Conservation (phyloP, 140 eudicot species). For the Ambrosia hybrid region DNA sequence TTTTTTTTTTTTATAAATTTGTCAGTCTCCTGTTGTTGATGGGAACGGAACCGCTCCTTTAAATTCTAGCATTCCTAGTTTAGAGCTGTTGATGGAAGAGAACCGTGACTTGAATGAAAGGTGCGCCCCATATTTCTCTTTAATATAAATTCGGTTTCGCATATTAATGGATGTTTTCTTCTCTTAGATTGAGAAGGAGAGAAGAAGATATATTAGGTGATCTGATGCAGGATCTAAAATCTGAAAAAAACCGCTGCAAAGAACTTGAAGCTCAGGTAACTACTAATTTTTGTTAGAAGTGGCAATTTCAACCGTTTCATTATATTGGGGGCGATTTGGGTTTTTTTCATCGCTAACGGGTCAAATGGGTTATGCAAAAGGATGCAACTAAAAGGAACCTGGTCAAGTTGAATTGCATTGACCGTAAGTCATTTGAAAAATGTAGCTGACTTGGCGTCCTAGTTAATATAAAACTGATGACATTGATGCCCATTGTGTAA, state of each 20-base stretch:
- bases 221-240: constrained; percentile 47
- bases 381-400: no score
- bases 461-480: no score
- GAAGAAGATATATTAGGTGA: constrained; percentile 59
- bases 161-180: neutral
- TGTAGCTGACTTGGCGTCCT: no score
- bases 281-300: neutral
- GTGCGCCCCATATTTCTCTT: constrained; percentile 30
- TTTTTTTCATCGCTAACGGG: neutral
- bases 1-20: neutral
- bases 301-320: no score
- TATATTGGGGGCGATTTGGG: no score
- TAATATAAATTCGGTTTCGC: constrained; percentile 4
- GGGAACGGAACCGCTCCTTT: constrained; percentile 28
- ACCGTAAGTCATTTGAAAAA: no score
- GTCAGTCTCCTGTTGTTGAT: constrained; percentile 33
- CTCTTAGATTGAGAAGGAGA: constrained; percentile 52
- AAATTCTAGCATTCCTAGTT: neutral
- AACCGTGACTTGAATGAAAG: constrained; percentile 58
- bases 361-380: neutral
- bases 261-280: constrained; percentile 66
- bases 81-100: constrained; percentile 51
- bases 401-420: no score
- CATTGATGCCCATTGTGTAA: no score
- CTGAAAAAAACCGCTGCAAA: constrained; percentile 46